These are phyloP conservation scores for Pontederia paniculata DNA, from an alignment of 176 grass and related monocot genomes.

Conservation along the genomic window DNA sequence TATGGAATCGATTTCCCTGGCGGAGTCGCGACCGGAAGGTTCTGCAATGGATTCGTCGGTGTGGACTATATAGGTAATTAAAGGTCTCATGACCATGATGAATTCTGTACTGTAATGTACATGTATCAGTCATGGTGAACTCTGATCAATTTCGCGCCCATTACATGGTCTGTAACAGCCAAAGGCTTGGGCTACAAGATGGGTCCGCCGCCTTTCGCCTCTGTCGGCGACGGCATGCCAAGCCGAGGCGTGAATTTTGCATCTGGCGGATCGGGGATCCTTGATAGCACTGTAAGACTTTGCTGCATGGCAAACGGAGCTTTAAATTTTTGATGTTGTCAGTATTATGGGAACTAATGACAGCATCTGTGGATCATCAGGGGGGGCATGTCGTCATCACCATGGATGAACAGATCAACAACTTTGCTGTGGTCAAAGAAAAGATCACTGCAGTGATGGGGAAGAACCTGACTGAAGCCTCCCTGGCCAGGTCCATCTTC, in stretches of 20 bases:
- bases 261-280: slow-evolving; percentile 33
- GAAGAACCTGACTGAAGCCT: neutral
- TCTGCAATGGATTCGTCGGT: slow-evolving; percentile 25
- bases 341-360: no score
- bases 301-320: no score
- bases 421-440: slow-evolving; percentile 6
- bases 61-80: slow-evolving; percentile 22
- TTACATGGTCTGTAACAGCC: slow-evolving; percentile 8
- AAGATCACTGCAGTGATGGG: slow-evolving; percentile 1
- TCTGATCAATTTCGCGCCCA: neutral
- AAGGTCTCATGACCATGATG: neutral
- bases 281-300: slow-evolving; percentile 22
- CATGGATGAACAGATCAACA: slow-evolving; percentile 17
- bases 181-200: slow-evolving; percentile 16
- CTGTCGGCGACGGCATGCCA: neutral
- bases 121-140: neutral
- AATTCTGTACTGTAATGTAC: no score
- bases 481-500: slow-evolving; percentile 24
- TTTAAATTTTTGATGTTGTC: no score
- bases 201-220: slow-evolving; percentile 33
- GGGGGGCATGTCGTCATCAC: slow-evolving; percentile 1
- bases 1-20: no score
- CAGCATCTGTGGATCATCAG: no score
- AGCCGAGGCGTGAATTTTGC: slow-evolving; percentile 29
- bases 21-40: slow-evolving; percentile 15